Percentiles rank a stretch among this genome's conserved stretches.
phyloP scores from a whole-genome alignment of 2,329 filamentous ascomycete genomes.

The Phaeomoniella chlamydospora region DNA sequence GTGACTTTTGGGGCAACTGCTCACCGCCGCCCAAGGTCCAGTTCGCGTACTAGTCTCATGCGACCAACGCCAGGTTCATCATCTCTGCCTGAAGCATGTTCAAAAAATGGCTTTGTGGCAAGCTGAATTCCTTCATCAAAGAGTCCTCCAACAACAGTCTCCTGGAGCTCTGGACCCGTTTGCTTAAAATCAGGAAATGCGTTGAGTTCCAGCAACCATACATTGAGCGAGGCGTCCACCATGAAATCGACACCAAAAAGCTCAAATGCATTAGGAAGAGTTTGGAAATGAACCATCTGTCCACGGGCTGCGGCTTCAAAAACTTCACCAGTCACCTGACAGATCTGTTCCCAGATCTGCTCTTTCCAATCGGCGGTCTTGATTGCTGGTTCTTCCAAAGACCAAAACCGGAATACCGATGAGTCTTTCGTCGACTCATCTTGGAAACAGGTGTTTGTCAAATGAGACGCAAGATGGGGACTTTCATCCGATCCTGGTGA shows the following conservation, averaged over 20 bases:
- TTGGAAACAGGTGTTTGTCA: constrained; percentile 95
- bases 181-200: constrained; percentile 93
- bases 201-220: constrained; percentile 83
- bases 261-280: constrained; percentile 78
- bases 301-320: constrained; percentile 76
- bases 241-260: constrained; percentile 85
- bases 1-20: too few relatives aligned
- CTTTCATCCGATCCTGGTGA: constrained; percentile 38
- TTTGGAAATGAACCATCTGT: constrained; percentile 86
- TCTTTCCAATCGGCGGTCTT: constrained; percentile 33
- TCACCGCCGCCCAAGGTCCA: constrained; percentile 29
- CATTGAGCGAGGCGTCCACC: constrained; percentile 48
- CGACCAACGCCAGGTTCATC: constrained; percentile 3
- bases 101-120: constrained; percentile 58
- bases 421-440: constrained; percentile 25
- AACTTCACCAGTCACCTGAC: constrained; percentile 54
- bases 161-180: constrained; percentile 62
- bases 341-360: constrained; percentile 60
- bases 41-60: constrained; percentile 22
- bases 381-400: constrained; percentile 33
- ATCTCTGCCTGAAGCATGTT: constrained; percentile 6
- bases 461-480: constrained; percentile 54
- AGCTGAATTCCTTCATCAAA: constrained; percentile 36
- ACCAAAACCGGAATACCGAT: constrained; percentile 63
- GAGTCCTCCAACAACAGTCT: constrained; percentile 54